These are phyloP conservation scores for Phytophthora lateralis DNA, from an alignment of 352 stramenopile genomes.

Conservation along the genomic window DNA sequence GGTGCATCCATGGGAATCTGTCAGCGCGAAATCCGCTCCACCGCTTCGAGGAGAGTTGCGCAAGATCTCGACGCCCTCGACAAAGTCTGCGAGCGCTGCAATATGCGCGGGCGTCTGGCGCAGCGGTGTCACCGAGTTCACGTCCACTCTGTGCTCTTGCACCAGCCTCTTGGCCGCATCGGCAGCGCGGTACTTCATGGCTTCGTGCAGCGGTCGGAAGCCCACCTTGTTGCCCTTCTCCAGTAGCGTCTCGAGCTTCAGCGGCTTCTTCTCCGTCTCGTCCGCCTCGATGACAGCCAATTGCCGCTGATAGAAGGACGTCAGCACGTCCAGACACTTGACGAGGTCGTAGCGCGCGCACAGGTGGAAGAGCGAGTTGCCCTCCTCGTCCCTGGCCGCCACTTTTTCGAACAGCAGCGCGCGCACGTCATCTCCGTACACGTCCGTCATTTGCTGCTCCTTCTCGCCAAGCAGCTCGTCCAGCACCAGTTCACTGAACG, in stretches of 20 bases:
- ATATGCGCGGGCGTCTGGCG: constrained; percentile 73
- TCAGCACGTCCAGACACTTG: constrained; percentile 48
- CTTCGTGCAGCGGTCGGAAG: constrained; percentile 66
- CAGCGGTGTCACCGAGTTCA: constrained; percentile 54
- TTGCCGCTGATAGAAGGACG: constrained; percentile 53
- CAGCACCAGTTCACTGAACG: constrained; percentile 50
- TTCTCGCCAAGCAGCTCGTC: constrained; percentile 38
- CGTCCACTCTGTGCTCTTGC: constrained; percentile 43
- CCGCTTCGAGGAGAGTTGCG: constrained; percentile 32
- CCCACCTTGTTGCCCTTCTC: constrained; percentile 71
- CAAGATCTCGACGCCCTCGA: constrained; percentile 52
- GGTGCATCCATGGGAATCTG: constrained; percentile 59
- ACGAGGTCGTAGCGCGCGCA: constrained; percentile 72
- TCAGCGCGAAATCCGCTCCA: constrained; percentile 30
- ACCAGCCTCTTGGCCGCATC: constrained; percentile 38
- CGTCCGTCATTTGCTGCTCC: constrained; percentile 3
- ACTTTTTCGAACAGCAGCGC: constrained; percentile 60
- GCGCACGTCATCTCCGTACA: constrained; percentile 45
- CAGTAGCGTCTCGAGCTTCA: constrained; percentile 44
- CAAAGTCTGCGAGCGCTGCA: constrained; percentile 58
- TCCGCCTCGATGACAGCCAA: constrained; percentile 15
- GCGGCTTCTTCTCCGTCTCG: constrained; percentile 19
- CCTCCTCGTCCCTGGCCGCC: constrained; percentile 66
- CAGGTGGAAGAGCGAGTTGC: constrained; percentile 81
- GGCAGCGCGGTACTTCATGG: constrained; percentile 64